Evolutionary conservation across 148 eudicot species (phyloP), one percentile per base, ranked within the genome.

Genomic region (Selenicereus undatus): DNA sequence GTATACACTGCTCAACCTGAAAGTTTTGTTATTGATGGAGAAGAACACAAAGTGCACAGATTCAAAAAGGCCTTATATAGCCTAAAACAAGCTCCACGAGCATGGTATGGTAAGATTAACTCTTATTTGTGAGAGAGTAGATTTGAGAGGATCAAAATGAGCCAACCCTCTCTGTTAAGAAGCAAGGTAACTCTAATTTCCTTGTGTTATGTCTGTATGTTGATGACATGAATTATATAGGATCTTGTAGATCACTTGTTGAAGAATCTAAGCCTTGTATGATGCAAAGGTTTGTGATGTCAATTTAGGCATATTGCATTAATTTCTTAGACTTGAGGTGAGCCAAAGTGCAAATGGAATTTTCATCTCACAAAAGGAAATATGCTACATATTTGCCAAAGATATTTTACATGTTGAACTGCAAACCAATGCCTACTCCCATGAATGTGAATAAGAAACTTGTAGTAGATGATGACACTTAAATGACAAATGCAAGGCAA

Each of bases 171-270:
- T 58, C 58, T 76, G 43, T 18, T 11, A 76, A 76, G n/a, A 26
- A 22, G 68, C 35, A 27, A 27, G 79, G 70, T 76, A 76, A 27
- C 5, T 8, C 36, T 69, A 39, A 69, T 29, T 69, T 69, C 39
- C 21, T 27, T 3, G 21, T 69, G 10, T 36, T 69, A 5, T 51
- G 79, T 27, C 39, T 76, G 8, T 76, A 76, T 58, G 69, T 76
- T 26, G 66, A 76, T 76, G 66, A 60, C 50, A 58, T 76, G 1
- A 76, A 51, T 12, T 76, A 76, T 14, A 76, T 76, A 21, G 78
- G 39, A 20, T 76, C 71, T 6, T 22, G 71, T 66, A 30, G 22
- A 45, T 7, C 50, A 6, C 2, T 45, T 45, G 2, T 45, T 45
- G 50, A 45, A 10, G 50, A 45, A 10, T 45, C 3, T 45, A 45